These are phyloP conservation scores for Termitomyces sp. DNA, from an alignment of 768 basidiomycete genomes.

Conservation along the genomic window DNA sequence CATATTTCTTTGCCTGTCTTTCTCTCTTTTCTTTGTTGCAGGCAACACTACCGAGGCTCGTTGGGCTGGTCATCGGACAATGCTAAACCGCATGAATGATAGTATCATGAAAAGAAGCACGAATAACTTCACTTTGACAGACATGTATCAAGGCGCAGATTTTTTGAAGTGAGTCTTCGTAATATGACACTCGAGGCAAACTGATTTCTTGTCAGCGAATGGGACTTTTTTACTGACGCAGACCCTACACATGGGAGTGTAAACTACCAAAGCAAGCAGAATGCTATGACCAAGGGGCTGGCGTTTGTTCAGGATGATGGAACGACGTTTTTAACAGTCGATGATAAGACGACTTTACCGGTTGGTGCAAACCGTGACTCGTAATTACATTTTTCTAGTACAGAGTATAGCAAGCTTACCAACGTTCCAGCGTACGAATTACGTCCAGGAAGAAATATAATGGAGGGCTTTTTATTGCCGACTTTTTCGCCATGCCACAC, in stretches of 20 bases:
- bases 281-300: constrained; percentile 48
- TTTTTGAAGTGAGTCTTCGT: constrained; percentile 51
- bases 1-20: constrained; percentile 1
- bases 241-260: constrained; percentile 76
- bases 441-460: constrained; percentile 55
- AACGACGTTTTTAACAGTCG: constrained; percentile 58
- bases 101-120: constrained; percentile 4
- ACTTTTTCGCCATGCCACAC: constrained; percentile 64
- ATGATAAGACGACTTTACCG: constrained; percentile 43
- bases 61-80: constrained; percentile 16
- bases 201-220: constrained; percentile 35
- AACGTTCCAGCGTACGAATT: constrained; percentile 71
- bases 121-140: constrained; percentile 23
- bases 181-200: neutral
- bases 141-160: constrained; percentile 39
- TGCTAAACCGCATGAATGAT: neutral
- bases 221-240: constrained; percentile 55
- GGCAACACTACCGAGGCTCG: constrained; percentile 20
- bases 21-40: constrained; percentile 21
- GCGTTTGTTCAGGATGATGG: constrained; percentile 57
- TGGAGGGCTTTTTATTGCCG: constrained; percentile 71
- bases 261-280: constrained; percentile 42
- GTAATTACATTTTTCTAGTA: constrained; percentile 23
- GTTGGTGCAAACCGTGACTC: constrained; percentile 51
- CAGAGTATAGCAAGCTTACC: neutral